Percentiles rank a stretch among this genome's conserved stretches.
Evolutionary conservation across 352 stramenopile species (phyloP).

Genomic region (Phytophthora kernoviae): DNA sequence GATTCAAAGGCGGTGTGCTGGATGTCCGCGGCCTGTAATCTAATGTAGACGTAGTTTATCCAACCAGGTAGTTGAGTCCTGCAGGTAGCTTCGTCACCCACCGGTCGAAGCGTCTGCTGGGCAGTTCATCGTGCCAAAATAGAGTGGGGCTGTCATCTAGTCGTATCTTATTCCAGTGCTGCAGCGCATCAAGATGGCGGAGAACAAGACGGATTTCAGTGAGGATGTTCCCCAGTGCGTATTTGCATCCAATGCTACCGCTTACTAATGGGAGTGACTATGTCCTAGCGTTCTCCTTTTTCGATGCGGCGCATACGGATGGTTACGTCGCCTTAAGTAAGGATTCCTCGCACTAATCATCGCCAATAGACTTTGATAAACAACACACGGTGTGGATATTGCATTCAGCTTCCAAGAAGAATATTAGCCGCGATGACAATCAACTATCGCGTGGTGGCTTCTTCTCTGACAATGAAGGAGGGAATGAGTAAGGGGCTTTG

Average conservation of each 20-base stretch:
- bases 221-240: not conserved
- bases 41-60: slow-evolving; percentile 16
- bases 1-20: slow-evolving; percentile 78
- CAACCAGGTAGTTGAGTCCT: too few species aligned
- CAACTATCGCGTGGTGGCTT: slow-evolving; percentile 13
- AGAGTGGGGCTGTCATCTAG: too few species aligned
- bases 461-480: slow-evolving; percentile 38
- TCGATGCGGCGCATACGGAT: slow-evolving; percentile 39
- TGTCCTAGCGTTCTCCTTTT: slow-evolving; percentile 40
- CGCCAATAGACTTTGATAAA: too few species aligned
- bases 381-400: not conserved
- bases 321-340: slow-evolving; percentile 38
- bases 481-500: too few species aligned
- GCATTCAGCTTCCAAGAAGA: slow-evolving; percentile 4
- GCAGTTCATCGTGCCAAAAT: too few species aligned
- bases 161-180: not conserved
- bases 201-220: slow-evolving; percentile 21
- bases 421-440: slow-evolving; percentile 1
- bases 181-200: slow-evolving; percentile 7
- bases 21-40: slow-evolving; percentile 60
- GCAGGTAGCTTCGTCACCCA: too few species aligned
- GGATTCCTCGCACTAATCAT: too few species aligned
- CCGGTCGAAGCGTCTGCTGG: too few species aligned
- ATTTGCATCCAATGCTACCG: too few species aligned
- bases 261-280: too few species aligned